Conservation (phyloP, 495 filamentous ascomycete species). For the Aspergillus steynii region DNA sequence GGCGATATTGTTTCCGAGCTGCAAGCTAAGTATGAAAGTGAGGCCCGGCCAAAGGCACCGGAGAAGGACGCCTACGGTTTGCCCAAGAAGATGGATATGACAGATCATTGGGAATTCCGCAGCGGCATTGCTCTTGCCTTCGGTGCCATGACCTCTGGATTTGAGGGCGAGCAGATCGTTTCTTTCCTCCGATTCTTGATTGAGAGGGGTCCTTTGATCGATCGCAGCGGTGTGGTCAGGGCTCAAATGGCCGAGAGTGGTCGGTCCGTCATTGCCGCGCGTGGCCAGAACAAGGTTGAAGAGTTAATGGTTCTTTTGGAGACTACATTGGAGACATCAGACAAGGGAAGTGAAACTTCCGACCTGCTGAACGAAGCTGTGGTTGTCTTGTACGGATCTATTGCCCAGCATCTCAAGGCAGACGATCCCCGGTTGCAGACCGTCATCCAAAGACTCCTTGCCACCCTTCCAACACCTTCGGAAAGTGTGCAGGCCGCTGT, state of each 20-base stretch:
- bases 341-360: constrained; percentile 71
- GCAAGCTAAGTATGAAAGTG: constrained; percentile 66
- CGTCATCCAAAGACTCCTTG: constrained; percentile 80
- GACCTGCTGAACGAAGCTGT: constrained; percentile 95
- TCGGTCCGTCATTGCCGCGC: constrained; percentile 71
- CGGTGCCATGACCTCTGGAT: constrained; percentile 68
- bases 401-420: constrained; percentile 80
- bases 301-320: constrained; percentile 91
- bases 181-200: constrained; percentile 83
- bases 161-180: constrained; percentile 68
- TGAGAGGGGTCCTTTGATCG: constrained; percentile 77
- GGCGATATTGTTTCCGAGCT: constrained; percentile 59
- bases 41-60: constrained; percentile 76
- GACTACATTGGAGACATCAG: constrained; percentile 74
- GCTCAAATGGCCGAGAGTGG: constrained; percentile 93
- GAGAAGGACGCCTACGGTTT: constrained; percentile 91
- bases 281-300: constrained; percentile 80
- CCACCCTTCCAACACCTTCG: constrained; percentile 89
- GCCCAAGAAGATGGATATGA: constrained; percentile 77
- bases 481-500: constrained; percentile 96
- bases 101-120: constrained; percentile 86
- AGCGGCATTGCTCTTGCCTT: constrained; percentile 88
- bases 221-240: constrained; percentile 73
- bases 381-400: constrained; percentile 91
- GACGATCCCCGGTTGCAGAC: constrained; percentile 82